Percentiles rank a stretch among this genome's conserved stretches.
These are phyloP conservation scores for Thermochaetoides dissita DNA, from an alignment of 2,329 filamentous ascomycete genomes.

Conservation along the genomic window DNA sequence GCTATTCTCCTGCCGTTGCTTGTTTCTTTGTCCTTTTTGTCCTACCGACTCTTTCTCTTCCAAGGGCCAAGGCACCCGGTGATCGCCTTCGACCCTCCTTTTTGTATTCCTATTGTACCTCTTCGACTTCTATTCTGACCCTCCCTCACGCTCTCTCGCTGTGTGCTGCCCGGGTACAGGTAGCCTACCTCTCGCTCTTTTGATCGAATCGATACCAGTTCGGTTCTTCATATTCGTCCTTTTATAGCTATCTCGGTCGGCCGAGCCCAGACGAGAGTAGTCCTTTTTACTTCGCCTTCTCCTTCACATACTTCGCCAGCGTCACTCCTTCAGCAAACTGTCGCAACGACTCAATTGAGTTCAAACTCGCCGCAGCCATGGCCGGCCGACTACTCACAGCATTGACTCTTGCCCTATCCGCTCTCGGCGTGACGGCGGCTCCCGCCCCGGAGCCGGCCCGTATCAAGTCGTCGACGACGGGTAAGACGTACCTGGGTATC, in stretches of 20 bases:
- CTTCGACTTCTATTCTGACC: too few species aligned
- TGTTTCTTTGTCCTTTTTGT: slow-evolving; percentile 4
- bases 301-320: neutral
- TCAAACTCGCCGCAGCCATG: slow-evolving; percentile 8
- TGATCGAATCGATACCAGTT: slow-evolving; percentile 2
- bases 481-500: slow-evolving; percentile 24
- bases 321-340: slow-evolving; percentile 1
- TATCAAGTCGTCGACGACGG: slow-evolving; percentile 9
- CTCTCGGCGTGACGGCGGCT: slow-evolving; percentile 11
- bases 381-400: slow-evolving; percentile 16
- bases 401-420: slow-evolving; percentile 15
- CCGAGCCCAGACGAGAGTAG: neutral
- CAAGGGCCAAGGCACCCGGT: slow-evolving; percentile 3
- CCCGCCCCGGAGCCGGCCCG: slow-evolving; percentile 12
- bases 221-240: slow-evolving; percentile 4
- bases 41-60: neutral
- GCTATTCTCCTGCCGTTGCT: slow-evolving; percentile 1
- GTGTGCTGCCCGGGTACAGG: slow-evolving; percentile 4
- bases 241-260: neutral
- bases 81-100: slow-evolving; percentile 3
- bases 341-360: too few species aligned
- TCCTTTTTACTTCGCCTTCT: slow-evolving; percentile 1
- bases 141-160: neutral
- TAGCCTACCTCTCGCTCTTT: neutral
- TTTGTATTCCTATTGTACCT: slow-evolving; percentile 3